These are phyloP conservation scores for Mediolabrus comicus DNA, from an alignment of 108 stramenopile species.

Conservation along the genomic window DNA sequence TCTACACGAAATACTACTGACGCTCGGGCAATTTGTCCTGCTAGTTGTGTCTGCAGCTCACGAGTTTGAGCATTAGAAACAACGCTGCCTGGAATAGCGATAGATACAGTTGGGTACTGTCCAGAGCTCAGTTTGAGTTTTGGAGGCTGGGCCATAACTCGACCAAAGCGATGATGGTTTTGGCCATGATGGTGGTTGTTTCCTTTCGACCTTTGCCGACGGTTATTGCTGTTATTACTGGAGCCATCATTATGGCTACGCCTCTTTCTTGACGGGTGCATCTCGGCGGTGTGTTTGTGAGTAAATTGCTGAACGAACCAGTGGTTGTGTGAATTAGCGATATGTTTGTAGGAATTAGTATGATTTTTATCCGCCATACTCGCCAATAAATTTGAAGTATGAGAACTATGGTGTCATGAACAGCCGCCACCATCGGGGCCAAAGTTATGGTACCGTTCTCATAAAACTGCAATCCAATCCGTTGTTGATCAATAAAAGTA, in stretches of 20 bases:
- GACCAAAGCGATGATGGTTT: slow-evolving; percentile 71
- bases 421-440: too few species aligned
- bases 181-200: slow-evolving; percentile 7
- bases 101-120: slow-evolving; percentile 81
- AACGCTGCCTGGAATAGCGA: slow-evolving; percentile 91
- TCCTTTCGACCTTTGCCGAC: not conserved
- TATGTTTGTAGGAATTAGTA: too few species aligned
- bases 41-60: slow-evolving; percentile 90
- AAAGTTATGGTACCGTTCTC: too few species aligned
- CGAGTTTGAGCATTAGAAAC: slow-evolving; percentile 92
- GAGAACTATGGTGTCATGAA: too few species aligned
- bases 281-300: too few species aligned
- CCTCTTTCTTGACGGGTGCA: too few species aligned
- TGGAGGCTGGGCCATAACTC: slow-evolving; percentile 84
- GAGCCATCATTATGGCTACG: not conserved
- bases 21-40: slow-evolving; percentile 95
- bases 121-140: slow-evolving; percentile 51
- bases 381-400: too few species aligned
- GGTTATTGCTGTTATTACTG: not conserved
- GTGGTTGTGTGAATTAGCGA: too few species aligned
- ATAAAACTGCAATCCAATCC: too few species aligned
- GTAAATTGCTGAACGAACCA: too few species aligned
- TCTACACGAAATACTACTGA: slow-evolving; percentile 95
- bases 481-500: too few species aligned
- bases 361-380: too few species aligned